Evolutionary conservation across 1,139 yeast species (phyloP).

Genomic region (Candida sojae): DNA sequence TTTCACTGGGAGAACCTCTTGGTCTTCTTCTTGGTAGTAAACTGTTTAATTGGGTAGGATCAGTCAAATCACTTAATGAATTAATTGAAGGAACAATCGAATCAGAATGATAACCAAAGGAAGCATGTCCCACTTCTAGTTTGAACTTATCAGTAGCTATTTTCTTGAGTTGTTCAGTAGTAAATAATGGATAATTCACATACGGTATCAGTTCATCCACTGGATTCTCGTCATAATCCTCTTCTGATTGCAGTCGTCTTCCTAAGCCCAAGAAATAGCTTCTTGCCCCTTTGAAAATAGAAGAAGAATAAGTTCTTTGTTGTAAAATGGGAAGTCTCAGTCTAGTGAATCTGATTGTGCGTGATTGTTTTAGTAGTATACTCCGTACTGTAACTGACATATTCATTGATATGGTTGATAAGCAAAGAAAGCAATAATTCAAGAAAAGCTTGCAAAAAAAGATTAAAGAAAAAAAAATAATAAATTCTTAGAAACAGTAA

Average conservation of each 20-base stretch:
- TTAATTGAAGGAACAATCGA: slow-evolving; percentile 43
- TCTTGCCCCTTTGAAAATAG: slow-evolving; percentile 28
- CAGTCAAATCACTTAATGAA: slow-evolving; percentile 54
- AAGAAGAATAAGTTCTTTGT: slow-evolving; percentile 5
- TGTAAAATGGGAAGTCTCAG: background rate
- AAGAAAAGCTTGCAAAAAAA: background rate
- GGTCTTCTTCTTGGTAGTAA: slow-evolving; percentile 55
- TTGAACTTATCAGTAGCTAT: slow-evolving; percentile 42
- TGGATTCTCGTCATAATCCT: slow-evolving; percentile 10
- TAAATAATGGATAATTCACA: slow-evolving; percentile 44
- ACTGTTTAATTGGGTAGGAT: slow-evolving; percentile 47
- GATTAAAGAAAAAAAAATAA: background rate
- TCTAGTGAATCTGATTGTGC: background rate
- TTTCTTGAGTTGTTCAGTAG: slow-evolving; percentile 40
- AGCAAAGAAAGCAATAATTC: background rate
- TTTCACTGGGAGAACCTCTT: slow-evolving; percentile 54
- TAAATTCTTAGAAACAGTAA: too few relatives aligned
- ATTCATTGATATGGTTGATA: background rate
- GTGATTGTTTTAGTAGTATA: slow-evolving; percentile 1
- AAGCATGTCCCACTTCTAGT: slow-evolving; percentile 48
- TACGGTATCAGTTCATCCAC: slow-evolving; percentile 37
- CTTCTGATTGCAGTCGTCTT: slow-evolving; percentile 14
- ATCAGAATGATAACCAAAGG: slow-evolving; percentile 52
- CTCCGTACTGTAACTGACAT: background rate
- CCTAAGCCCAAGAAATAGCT: slow-evolving; percentile 27